Evolutionary conservation across 352 stramenopile species (phyloP).

Genomic region (Globisporangium nunn): DNA sequence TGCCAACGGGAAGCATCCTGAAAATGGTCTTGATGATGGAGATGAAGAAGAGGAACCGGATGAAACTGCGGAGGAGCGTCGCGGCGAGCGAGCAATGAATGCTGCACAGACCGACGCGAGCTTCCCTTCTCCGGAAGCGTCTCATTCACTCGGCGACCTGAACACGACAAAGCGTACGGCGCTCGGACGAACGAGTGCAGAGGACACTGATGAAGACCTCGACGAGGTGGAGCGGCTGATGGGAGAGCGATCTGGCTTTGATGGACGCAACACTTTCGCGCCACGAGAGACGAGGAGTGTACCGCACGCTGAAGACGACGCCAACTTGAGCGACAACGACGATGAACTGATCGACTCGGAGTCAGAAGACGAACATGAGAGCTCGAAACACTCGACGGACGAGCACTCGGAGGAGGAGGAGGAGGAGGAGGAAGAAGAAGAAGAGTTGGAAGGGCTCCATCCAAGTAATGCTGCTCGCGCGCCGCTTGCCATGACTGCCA

Average conservation of each 20-base stretch:
- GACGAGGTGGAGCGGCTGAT: constrained; percentile 10
- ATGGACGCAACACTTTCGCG: neutral
- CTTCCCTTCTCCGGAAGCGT: neutral
- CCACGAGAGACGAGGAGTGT: neutral
- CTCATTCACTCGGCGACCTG: neutral
- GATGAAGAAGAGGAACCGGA: neutral
- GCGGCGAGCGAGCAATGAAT: too few species aligned
- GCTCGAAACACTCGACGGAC: neutral
- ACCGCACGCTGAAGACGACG: neutral
- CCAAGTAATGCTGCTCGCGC: too few species aligned
- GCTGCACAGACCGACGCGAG: neutral
- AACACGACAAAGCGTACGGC: neutral
- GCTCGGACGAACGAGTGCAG: neutral
- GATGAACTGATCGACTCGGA: constrained; percentile 19
- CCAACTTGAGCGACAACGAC: constrained; percentile 1
- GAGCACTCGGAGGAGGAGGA: neutral
- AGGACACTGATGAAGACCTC: constrained; percentile 3
- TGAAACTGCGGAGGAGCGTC: too few species aligned
- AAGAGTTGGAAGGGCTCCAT: neutral
- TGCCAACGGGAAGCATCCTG: too few species aligned
- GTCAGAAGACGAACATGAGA: constrained; percentile 8
- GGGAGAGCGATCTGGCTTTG: constrained; percentile 6
- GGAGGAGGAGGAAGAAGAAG: neutral
- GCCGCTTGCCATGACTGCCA: neutral
- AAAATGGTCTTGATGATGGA: constrained; percentile 4